Evolutionary conservation across 306 rosid species (phyloP), one percentile per base, ranked within the genome.

Genomic region (Geum urbanum): DNA sequence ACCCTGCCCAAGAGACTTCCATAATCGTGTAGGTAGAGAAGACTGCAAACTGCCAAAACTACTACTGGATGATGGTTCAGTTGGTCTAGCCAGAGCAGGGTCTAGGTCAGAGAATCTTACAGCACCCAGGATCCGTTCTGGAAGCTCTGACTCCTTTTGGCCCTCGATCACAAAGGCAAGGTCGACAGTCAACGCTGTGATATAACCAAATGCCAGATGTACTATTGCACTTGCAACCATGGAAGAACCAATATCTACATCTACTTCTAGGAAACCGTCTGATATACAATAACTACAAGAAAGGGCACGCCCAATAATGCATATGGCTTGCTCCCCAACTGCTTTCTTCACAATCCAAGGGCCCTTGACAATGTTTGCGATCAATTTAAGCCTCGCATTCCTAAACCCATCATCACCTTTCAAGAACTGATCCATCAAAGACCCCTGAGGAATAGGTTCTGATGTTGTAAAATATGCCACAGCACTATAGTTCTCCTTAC

Each of bases 321-420:
- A 92, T 52, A 92, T 88, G 10, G 96, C 97, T 79, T 88, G 98
- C 83, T 92, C 97, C 46, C 97, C 97, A 67, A 92, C 89, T 6
- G 98, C 91, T 78, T 81, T 88, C 75, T 81, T 85, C 54, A 92
- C 97, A 71, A 92, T 88, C 98, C 97, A 92, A 49, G 98, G 98
- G 40, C 97, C 92, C 53, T 79, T 78, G 47, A 86, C 87, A 72
- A 90, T 75, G 74, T 90, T 87, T 44, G 96, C 92, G 71, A 92
- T 92, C 92, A 92, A 43, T 82, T 92, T 92, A 63, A 92, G 96
- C 86, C 92, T 90, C 0, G 92, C 88, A 77, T 83, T 90, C 86
- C 85, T 80, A 74, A 72, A 88, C 37, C 74, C 78, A 72, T 92
- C 90, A 43, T 85, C 88, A 1, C 96, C 87, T 81, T 88, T 90